Evolutionary conservation across 177 flowering plant genomes (phyloP), one percentile per base, ranked within the genome.

Genomic region (Vitis hybrid): DNA sequence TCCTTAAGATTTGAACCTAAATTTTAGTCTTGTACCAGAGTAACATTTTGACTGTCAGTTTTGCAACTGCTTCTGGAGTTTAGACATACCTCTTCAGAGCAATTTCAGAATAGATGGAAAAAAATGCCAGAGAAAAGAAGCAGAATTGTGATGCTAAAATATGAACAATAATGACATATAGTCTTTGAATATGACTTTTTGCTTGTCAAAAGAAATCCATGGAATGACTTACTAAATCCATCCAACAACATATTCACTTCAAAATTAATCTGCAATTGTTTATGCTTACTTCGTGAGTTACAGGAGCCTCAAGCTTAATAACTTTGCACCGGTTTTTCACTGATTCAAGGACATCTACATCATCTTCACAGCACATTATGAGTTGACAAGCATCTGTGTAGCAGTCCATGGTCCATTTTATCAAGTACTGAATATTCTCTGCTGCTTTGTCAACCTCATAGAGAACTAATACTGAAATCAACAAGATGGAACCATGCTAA

Each of bases 391-490:
- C 73, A 73, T 89, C 95, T 4, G 84, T 67, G 66, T 90, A 82
- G 54, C 91, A 82, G 78, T 90, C 95, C 82, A 86, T 83, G 22
- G 84, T 83, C 95, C 92, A 90, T 78, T 89, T 90, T 65, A 90
- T 83, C 74, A 90, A 56, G 81, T 90, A 89, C 63, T 87, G 96
- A 63, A 86, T 74, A 70, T 74, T 78, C 75, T 86, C 93, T 64
- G 79, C 58, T 57, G 89, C 83, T 72, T 83, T 84, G 76, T 86
- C 93, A 20, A 85, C 88, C 24, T 85, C 90, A 73, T 86, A 78
- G 31, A 90, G 87, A 71, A 89, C 84, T 38, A 90, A 76, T 3
- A 88, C 95, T 89, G 92, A 11, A 77, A 70, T 24, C 17, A 66
- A 67, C 56, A 51, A 56, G 53, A 62, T 44, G 15, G 56, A 64